Evolutionary conservation across 257 asterid species (phyloP).

Genomic region (Forsythia viridissima): DNA sequence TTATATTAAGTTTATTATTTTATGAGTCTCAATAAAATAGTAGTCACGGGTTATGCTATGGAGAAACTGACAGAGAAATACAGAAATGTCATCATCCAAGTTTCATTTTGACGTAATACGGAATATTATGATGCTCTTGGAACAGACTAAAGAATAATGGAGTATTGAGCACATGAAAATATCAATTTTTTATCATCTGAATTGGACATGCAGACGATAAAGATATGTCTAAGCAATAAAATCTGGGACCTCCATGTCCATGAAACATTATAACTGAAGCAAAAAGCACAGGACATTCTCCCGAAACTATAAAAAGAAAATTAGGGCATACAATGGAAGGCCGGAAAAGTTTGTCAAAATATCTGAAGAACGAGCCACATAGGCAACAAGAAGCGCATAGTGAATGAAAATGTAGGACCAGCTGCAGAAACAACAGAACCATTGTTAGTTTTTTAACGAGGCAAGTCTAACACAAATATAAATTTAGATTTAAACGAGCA

Average conservation of each 20-base stretch:
- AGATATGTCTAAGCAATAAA: neutral
- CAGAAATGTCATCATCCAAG: neutral
- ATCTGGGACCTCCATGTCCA: neutral
- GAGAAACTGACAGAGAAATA: no score
- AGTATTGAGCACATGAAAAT: neutral
- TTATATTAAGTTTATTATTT: no score
- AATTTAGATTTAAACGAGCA: no score
- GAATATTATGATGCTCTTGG: neutral
- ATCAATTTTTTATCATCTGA: neutral
- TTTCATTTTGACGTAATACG: neutral
- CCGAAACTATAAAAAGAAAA: constrained; percentile 11
- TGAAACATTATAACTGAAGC: constrained; percentile 6
- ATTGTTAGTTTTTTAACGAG: constrained; percentile 13
- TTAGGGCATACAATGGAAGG: constrained; percentile 65
- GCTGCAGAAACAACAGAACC: constrained; percentile 52
- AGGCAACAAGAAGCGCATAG: constrained; percentile 92
- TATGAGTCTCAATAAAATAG: no score
- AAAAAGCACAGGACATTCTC: constrained; percentile 2
- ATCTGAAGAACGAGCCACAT: constrained; percentile 92
- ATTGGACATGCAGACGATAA: neutral
- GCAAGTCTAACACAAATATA: no score
- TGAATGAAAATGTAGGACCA: constrained; percentile 94
- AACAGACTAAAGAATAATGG: neutral
- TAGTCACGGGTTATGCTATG: no score
- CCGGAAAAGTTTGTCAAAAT: constrained; percentile 76